A percentile compares a stretch with the other conserved stretches of the same genome.
Conservation (phyloP, 1,139 yeast genomes). For the Yarrowia galli region DNA sequence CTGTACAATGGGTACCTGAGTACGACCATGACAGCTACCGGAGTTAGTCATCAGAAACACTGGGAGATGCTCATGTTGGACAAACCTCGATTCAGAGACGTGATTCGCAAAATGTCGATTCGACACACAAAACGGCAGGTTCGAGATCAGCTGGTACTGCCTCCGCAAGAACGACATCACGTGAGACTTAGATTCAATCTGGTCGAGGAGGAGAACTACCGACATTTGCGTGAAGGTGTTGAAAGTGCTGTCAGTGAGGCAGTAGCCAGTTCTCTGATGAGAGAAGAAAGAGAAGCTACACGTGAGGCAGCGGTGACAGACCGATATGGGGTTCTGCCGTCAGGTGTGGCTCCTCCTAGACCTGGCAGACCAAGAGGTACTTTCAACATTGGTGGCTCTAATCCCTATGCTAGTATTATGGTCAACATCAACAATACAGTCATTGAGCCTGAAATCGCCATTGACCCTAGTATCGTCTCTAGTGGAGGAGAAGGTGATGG, state of each 20-base stretch:
- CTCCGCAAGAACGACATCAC: constrained; percentile 74
- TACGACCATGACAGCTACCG: neutral
- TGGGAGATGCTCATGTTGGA: constrained; percentile 56
- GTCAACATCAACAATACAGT: neutral
- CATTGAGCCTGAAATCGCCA: neutral
- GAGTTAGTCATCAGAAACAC: constrained; percentile 40
- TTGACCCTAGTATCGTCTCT: neutral
- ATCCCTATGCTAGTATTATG: constrained; percentile 24
- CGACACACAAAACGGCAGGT: constrained; percentile 90
- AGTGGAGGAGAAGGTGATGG: neutral
- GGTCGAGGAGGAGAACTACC: constrained; percentile 83
- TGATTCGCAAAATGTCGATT: constrained; percentile 62
- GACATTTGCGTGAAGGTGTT: constrained; percentile 50
- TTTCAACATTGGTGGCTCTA: constrained; percentile 15
- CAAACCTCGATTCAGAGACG: constrained; percentile 40
- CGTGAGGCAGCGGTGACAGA: constrained; percentile 1
- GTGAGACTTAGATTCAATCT: constrained; percentile 77
- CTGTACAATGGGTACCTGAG: constrained; percentile 2
- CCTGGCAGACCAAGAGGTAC: neutral
- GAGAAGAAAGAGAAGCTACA: neutral
- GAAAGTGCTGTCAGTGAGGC: constrained; percentile 18
- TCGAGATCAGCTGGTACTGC: constrained; percentile 73
- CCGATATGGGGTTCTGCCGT: constrained; percentile 4
- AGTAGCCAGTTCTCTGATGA: neutral
- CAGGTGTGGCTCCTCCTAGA: neutral